Base-by-base conservation (phyloP, 2,329 filamentous ascomycete species). In the Aureobasidium sp. region DNA sequence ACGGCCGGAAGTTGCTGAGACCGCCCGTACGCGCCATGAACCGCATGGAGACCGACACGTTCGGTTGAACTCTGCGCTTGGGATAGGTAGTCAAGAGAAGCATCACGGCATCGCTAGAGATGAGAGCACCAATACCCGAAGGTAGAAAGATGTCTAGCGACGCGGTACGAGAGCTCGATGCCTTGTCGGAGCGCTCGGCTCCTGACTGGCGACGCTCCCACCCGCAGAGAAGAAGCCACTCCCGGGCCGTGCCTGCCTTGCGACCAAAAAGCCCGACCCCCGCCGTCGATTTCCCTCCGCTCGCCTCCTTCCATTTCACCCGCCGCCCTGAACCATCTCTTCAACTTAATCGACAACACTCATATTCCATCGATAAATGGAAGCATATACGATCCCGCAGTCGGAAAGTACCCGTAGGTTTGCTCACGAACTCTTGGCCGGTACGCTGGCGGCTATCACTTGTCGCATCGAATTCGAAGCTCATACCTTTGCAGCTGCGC, bases 191-290 rank as follows among this genome's bases (percentile, higher is more conserved):
- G 49, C 49, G 49, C 49, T 52, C 49, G 49, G 49, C 33, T n/a
- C 47, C 29, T 35, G 47, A 33, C 47, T 50, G 27, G 47, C 47
- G 27, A 35, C 31, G 47, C 33, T 53, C 35, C 14, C 49, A 35
- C 31, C 33, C 33, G 35, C 45, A 45, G 24, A 48, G 24, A 47
- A 48, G 45, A 29, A 53, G 49, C 35, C 35, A 37, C 52, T 42
- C 35, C 47, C 47, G 47, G 33, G 35, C 52, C 27, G 53, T 47
- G 53, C 39, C 39, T 57, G 53, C 27, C 53, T 44, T 35, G 39
- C 40, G 8, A 29, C 35, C 45, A 60, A 60, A 60, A 39, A 50
- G 37, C 33, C 44, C 57, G 56, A 47, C 42, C 53, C 50, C 53
- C 54, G 54, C 54, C 54, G 54, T 33, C 42, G 45, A 33, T 42